A percentile compares a stretch with the other conserved stretches of the same genome.
Evolutionary conservation across 371 early-diverging fungal species (phyloP).

Genomic region (Saksenaea oblongispora): DNA sequence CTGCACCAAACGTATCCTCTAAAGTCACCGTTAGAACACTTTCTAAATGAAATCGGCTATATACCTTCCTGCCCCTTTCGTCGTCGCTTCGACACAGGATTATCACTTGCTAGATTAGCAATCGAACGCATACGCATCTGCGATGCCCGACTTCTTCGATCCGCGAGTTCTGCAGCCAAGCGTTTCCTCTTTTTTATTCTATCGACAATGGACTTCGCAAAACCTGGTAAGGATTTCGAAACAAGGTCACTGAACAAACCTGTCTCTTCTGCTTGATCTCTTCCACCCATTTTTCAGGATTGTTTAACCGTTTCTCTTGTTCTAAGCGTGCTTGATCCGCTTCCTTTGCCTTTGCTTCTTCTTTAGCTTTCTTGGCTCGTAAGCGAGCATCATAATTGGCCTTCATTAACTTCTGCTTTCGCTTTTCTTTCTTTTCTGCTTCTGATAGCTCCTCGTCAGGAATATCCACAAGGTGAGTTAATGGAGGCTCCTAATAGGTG

Average conservation of each 20-base stretch:
- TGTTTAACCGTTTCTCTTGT: constrained; percentile 66
- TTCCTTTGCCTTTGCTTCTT: constrained; percentile 67
- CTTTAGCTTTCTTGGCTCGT: constrained; percentile 76
- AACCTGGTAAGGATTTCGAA: neutral
- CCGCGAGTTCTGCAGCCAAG: constrained; percentile 75
- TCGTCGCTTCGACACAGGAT: constrained; percentile 51
- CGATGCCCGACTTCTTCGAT: constrained; percentile 86
- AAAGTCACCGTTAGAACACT: neutral
- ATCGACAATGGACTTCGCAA: constrained; percentile 47
- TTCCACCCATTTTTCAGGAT: constrained; percentile 76
- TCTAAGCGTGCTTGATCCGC: constrained; percentile 70
- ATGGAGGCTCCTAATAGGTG: constrained; percentile 61
- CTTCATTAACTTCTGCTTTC: constrained; percentile 81
- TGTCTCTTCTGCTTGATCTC: constrained; percentile 66
- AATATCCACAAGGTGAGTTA: constrained; percentile 73
- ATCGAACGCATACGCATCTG: constrained; percentile 84
- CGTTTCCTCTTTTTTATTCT: constrained; percentile 65
- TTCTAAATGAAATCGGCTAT: neutral
- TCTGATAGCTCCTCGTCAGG: constrained; percentile 83
- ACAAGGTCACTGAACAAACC: constrained; percentile 12
- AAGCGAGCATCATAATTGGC: constrained; percentile 83
- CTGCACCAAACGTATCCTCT: constrained; percentile 92
- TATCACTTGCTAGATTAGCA: constrained; percentile 77
- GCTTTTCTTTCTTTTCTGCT: constrained; percentile 80
- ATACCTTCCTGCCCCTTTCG: constrained; percentile 61